Percentiles rank a stretch among this genome's conserved stretches.
Conservation (phyloP, 2,329 filamentous ascomycete genomes). For the Dactylellina parvicollis region DNA sequence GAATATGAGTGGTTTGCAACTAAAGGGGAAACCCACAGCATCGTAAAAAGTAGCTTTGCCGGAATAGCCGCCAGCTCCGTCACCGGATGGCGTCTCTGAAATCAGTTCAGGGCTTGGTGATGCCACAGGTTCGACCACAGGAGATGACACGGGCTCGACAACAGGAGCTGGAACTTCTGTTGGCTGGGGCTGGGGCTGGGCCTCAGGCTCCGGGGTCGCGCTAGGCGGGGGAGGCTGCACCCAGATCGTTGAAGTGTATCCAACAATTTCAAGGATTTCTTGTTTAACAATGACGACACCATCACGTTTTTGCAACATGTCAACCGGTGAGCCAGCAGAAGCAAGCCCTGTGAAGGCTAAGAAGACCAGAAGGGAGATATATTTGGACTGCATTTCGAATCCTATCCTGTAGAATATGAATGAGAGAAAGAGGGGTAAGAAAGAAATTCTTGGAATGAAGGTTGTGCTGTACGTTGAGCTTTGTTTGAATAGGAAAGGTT, state of each 20-base stretch:
- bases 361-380: conserved; percentile 33
- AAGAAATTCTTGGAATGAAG: neutral
- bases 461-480: conserved; percentile 7
- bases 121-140: conserved; percentile 59
- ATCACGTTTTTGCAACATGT: conserved; percentile 43
- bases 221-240: conserved; percentile 50
- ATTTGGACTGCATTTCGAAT: conserved; percentile 43
- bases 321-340: conserved; percentile 19
- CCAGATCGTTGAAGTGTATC: conserved; percentile 49
- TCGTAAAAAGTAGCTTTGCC: conserved; percentile 56
- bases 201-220: conserved; percentile 27
- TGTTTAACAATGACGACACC: conserved; percentile 51
- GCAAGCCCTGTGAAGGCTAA: conserved; percentile 35
- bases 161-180: conserved; percentile 57
- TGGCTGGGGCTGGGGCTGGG: conserved; percentile 62
- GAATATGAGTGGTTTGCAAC: neutral
- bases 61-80: neutral
- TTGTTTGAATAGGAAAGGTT: conserved; percentile 1
- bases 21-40: conserved; percentile 25
- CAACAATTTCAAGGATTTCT: conserved; percentile 49
- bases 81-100: neutral
- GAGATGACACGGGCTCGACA: conserved; percentile 58
- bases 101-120: conserved; percentile 57
- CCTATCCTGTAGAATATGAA: neutral
- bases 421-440: neutral